A percentile compares a stretch with the other conserved stretches of the same genome.
Conservation (phyloP, 768 basidiomycete genomes). For the Psilocybe azurescens region DNA sequence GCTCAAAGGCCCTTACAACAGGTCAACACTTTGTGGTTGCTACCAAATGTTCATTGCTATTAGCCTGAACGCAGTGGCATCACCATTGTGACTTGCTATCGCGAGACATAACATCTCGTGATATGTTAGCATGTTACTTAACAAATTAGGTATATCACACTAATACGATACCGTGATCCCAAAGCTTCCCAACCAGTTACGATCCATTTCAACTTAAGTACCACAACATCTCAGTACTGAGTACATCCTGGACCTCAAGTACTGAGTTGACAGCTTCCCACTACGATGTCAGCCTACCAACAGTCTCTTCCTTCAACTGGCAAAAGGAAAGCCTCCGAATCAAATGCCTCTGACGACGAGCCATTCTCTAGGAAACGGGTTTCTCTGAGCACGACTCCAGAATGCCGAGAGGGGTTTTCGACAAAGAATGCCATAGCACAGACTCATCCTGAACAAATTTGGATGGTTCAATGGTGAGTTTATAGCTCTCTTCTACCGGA, state of each 20-base stretch:
- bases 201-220: too few relatives aligned
- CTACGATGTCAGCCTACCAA: conserved; percentile 33
- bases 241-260: too few relatives aligned
- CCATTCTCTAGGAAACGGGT: conserved; percentile 36
- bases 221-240: too few relatives aligned
- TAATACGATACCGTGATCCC: too few relatives aligned
- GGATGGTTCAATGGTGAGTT: conserved; percentile 81
- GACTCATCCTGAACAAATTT: conserved; percentile 32
- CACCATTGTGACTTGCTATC: neutral
- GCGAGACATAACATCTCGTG: conserved; percentile 7
- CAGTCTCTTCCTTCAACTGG: conserved; percentile 19
- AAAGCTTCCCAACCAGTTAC: too few relatives aligned
- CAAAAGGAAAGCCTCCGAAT: conserved; percentile 37
- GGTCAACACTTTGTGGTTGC: too few relatives aligned
- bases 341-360: conserved; percentile 23
- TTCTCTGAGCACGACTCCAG: conserved; percentile 17
- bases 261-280: too few relatives aligned
- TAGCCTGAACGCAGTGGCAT: too few relatives aligned
- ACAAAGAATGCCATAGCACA: conserved; percentile 37
- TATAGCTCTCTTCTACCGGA: neutral
- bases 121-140: too few relatives aligned
- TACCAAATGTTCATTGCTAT: too few relatives aligned
- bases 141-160: neutral
- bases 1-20: too few relatives aligned
- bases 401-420: neutral